Conservation (phyloP, 2,329 filamentous ascomycete genomes). For the Sporothrix dimorphospora region DNA sequence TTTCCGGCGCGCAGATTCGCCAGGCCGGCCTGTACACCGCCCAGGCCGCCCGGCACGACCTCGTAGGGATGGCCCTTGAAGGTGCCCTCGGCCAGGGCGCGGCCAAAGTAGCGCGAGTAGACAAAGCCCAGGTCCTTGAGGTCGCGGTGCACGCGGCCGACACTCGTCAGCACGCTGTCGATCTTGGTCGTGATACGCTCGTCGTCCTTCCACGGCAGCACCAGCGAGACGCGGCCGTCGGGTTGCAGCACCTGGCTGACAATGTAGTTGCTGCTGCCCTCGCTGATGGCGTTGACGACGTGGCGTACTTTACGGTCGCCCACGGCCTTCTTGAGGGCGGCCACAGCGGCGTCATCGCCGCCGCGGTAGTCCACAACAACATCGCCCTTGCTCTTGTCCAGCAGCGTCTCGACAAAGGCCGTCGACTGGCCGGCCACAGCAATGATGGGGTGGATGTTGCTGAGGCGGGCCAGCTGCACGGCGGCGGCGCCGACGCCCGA, state of each 20-base stretch:
- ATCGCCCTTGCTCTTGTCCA: slow-evolving; percentile 54
- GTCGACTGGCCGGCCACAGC: slow-evolving; percentile 53
- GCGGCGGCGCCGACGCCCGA: slow-evolving; percentile 56
- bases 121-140: slow-evolving; percentile 44
- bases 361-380: slow-evolving; percentile 58
- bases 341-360: slow-evolving; percentile 51
- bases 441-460: slow-evolving; percentile 59
- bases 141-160: slow-evolving; percentile 35
- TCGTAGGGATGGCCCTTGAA: slow-evolving; percentile 52
- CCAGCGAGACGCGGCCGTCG: slow-evolving; percentile 38
- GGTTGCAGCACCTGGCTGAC: slow-evolving; percentile 44
- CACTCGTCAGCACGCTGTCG: slow-evolving; percentile 35
- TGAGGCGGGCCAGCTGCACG: slow-evolving; percentile 52
- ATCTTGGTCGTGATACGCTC: slow-evolving; percentile 32
- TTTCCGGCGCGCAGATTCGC: slow-evolving; percentile 57
- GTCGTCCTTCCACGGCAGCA: slow-evolving; percentile 37
- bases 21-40: slow-evolving; percentile 54
- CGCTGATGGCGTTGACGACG: slow-evolving; percentile 48
- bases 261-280: slow-evolving; percentile 48
- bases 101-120: slow-evolving; percentile 44
- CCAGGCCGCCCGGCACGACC: slow-evolving; percentile 54
- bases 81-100: slow-evolving; percentile 47
- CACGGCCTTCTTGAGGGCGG: slow-evolving; percentile 43
- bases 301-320: slow-evolving; percentile 42
- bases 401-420: slow-evolving; percentile 49